Conservation (phyloP, 1,284 basidiomycete genomes). For the Testicularia cyperi region DNA sequence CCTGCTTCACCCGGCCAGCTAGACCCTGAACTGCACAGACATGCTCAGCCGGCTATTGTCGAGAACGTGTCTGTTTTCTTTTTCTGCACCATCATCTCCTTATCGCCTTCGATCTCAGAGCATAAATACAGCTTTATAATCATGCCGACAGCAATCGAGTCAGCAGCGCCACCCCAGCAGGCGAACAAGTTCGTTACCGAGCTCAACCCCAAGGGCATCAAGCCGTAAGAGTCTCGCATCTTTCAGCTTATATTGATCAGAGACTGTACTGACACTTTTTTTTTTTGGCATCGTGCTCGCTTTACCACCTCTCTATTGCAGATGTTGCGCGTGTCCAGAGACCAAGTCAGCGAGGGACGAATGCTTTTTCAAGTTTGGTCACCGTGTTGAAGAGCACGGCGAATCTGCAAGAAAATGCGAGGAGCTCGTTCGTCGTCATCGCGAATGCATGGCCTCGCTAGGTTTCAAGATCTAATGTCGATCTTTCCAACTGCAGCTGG, state of each 20-base stretch:
- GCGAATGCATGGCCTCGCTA: conserved; percentile 79
- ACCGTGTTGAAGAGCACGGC: conserved; percentile 65
- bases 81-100: no score
- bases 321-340: conserved; percentile 90
- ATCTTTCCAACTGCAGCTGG: no score
- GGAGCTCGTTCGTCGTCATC: conserved; percentile 75
- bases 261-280: neutral
- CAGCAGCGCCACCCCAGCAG: conserved; percentile 23
- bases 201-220: conserved; percentile 83
- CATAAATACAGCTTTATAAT: no score
- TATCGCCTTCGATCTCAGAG: no score
- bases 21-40: no score
- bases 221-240: conserved; percentile 72
- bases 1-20: no score
- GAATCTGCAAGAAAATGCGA: conserved; percentile 77
- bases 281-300: neutral
- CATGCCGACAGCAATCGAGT: neutral
- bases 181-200: conserved; percentile 46
- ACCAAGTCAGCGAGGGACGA: conserved; percentile 88
- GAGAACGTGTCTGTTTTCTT: no score
- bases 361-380: conserved; percentile 76
- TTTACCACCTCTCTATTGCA: no score
- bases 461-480: conserved; percentile 59
- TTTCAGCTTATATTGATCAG: neutral
- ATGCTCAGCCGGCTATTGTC: no score